Conservation (phyloP, 2,329 filamentous ascomycete species). For the Elsinoe necatrix region DNA sequence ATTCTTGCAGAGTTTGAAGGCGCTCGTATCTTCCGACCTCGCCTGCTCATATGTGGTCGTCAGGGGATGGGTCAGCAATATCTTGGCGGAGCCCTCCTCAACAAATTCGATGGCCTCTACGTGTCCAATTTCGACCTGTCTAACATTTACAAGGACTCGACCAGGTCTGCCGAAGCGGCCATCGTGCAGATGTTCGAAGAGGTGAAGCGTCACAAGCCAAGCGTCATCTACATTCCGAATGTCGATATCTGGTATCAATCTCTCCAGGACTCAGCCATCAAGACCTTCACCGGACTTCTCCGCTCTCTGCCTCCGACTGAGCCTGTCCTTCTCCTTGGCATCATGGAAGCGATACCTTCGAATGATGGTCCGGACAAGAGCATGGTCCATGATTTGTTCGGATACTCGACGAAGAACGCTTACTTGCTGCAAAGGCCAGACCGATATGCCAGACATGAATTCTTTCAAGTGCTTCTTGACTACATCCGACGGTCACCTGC, state of each 20-base stretch:
- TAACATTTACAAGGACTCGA: constrained; percentile 73
- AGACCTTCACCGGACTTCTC: constrained; percentile 75
- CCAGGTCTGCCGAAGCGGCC: constrained; percentile 73
- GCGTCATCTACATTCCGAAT: constrained; percentile 88
- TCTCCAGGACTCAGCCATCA: constrained; percentile 55
- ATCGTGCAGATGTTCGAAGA: constrained; percentile 87
- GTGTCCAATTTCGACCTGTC: constrained; percentile 91
- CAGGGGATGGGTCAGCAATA: constrained; percentile 93
- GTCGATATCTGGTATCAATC: constrained; percentile 80
- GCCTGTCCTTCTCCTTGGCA: constrained; percentile 78
- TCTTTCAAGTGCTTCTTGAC: constrained; percentile 65
- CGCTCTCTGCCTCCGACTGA: constrained; percentile 81
- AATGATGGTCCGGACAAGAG: constrained; percentile 47
- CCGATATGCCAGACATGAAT: constrained; percentile 58
- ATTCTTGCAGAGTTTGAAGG: constrained; percentile 56
- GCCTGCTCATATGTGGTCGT: constrained; percentile 72
- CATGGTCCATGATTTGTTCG: constrained; percentile 74
- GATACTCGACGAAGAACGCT: constrained; percentile 71
- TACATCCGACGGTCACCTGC: constrained; percentile 71
- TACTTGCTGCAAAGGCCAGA: constrained; percentile 61
- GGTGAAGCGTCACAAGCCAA: constrained; percentile 87
- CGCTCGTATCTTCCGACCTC: constrained; percentile 77
- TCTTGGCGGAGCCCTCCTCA: constrained; percentile 72
- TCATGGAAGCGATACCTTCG: constrained; percentile 52
- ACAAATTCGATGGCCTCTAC: constrained; percentile 87